Evolutionary conservation across 495 filamentous ascomycete genomes (phyloP), one percentile per base, ranked within the genome.

Genomic region (Halenospora varia): DNA sequence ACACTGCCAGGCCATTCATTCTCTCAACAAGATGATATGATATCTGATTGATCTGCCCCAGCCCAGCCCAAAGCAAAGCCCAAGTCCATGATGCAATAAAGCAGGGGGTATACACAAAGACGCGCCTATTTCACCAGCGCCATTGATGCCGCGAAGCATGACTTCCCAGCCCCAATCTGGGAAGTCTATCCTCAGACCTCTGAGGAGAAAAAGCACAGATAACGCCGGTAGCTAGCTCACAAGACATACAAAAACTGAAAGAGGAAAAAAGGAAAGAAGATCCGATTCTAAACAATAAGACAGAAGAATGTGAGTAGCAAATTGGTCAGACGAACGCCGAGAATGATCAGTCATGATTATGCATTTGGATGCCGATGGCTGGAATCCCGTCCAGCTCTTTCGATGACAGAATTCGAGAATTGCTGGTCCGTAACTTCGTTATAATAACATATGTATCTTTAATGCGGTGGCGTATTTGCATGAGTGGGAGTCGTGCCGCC

Each of bases 391-490:
- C 51, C 50, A 50, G 51, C 42, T 53, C 46, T 53, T 53, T 24
- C 24, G 25, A 25, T 22, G 13, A 18, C 50, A 24, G 51, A 19
- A 44, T 47, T 13, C 20, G 15, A 41, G 6, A 6, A 40, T 25
- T 18, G 3, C 41, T 11, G 51, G 22, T 20, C 15, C 23, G 35
- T 41, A 41, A 49, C 9, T 25, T 44, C 51, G 26, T 53, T 35
- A 41, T 18, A 17, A 24, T 20, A n/a, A 41, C 17, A 24, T 9
- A 11, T 17, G 23, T 29, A 46, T 60, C 18, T 47, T 55, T 53
- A 70, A 50, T 62, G 63, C 39, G 70, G 68, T 9, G 71, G 69
- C 6, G 71, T 70, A 58, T 65, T 68, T 18, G 66, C 58, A 53
- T 71, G 46, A 44, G 70, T 64, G 10, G 70, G 70, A 45, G 66